These are phyloP conservation scores for Helotiales sp. DNA, from an alignment of 2,329 filamentous ascomycete genomes.

Conservation along the genomic window DNA sequence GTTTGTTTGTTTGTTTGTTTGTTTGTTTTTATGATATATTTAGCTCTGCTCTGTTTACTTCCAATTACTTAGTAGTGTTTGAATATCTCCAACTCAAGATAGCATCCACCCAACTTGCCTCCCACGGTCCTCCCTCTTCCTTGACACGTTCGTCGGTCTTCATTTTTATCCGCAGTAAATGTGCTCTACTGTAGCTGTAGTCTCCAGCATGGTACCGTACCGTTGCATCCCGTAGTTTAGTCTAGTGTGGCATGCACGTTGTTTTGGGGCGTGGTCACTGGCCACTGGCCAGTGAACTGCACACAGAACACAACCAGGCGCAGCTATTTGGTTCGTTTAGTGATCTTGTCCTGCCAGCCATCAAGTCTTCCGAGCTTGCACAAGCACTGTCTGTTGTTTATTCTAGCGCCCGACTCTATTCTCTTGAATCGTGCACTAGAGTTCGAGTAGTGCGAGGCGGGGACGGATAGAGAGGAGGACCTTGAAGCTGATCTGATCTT, in stretches of 20 bases:
- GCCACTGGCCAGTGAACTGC: not conserved
- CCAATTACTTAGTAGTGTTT: not conserved
- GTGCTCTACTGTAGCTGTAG: not conserved
- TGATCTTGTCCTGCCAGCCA: slow-evolving; percentile 2
- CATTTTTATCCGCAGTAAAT: not conserved
- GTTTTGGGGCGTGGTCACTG: slow-evolving; percentile 3
- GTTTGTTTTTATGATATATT: not conserved
- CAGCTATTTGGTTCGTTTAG: not conserved
- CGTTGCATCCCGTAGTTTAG: not conserved
- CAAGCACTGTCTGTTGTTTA: slow-evolving; percentile 4
- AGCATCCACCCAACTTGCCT: too few species aligned
- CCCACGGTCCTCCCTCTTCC: not conserved
- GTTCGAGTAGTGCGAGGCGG: too few species aligned
- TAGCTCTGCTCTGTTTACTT: not conserved
- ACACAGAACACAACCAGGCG: not conserved
- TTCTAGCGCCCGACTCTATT: slow-evolving; percentile 7
- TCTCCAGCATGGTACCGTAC: not conserved
- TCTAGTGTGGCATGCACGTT: slow-evolving; percentile 9
- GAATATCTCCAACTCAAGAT: not conserved
- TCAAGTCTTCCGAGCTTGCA: slow-evolving; percentile 1
- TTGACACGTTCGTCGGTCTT: not conserved
- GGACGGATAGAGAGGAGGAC: not conserved
- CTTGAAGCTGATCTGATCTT: not conserved
- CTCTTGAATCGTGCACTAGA: slow-evolving; percentile 2
- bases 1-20: not conserved